Percentiles rank a stretch among this genome's conserved stretches.
phyloP scores from a whole-genome alignment of 495 filamentous ascomycete species.

The Pyrenopolyporus hunteri region DNA sequence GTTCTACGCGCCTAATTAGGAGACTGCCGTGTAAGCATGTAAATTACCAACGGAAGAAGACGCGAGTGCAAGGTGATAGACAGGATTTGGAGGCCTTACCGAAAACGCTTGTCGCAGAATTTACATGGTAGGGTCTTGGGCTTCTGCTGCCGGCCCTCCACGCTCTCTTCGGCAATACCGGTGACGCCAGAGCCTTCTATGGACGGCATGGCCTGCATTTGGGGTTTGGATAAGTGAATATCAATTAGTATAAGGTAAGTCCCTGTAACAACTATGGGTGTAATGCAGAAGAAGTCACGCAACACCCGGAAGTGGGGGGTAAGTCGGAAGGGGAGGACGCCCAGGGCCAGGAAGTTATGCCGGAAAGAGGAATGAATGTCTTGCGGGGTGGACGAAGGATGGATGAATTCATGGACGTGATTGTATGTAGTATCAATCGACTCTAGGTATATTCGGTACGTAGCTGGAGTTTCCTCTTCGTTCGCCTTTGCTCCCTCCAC shows the following conservation, averaged over 20 bases:
- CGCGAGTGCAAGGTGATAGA: conserved; percentile 41
- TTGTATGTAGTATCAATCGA: conserved; percentile 40
- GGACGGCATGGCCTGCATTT: conserved; percentile 57
- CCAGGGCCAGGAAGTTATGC: conserved; percentile 43
- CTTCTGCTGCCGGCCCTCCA: conserved; percentile 58
- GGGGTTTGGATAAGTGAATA: conserved; percentile 36
- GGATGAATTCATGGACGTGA: conserved; percentile 46
- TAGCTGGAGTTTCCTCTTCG: conserved; percentile 31
- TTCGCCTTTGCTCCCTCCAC: conserved; percentile 25
- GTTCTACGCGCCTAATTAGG: conserved; percentile 62
- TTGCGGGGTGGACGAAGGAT: conserved; percentile 44
- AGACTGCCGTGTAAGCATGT: conserved; percentile 39
- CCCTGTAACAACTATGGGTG: conserved; percentile 46
- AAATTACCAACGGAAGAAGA: conserved; percentile 51
- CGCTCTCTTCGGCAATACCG: conserved; percentile 51
- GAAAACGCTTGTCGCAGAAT: conserved; percentile 63
- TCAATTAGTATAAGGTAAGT: conserved; percentile 51
- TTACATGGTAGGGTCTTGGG: conserved; percentile 61
- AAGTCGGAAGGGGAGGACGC: conserved; percentile 39
- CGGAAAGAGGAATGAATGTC: conserved; percentile 46
- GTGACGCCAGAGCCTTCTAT: conserved; percentile 53
- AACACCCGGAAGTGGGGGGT: conserved; percentile 44
- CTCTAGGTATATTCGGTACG: conserved; percentile 42
- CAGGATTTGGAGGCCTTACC: conserved; percentile 46
- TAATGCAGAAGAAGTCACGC: conserved; percentile 47